Conservation (phyloP, 2,329 filamentous ascomycete genomes). For the Pseudogymnoascus sp. region DNA sequence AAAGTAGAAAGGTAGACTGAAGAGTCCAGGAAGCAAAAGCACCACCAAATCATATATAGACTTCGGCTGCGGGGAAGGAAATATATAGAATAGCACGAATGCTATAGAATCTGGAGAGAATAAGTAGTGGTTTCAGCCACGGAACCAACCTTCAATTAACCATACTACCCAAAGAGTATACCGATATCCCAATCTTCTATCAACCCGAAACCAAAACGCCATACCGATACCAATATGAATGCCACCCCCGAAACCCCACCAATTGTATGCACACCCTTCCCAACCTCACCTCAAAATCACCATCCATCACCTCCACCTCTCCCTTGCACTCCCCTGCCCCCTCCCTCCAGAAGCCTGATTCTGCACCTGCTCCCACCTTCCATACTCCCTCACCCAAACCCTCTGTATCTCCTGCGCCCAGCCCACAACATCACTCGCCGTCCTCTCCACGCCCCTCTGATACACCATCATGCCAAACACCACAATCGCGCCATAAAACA, state of each 20-base stretch:
- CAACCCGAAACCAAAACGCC: background rate
- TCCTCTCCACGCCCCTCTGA: conserved; percentile 8
- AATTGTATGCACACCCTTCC: background rate
- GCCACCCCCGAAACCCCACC: background rate
- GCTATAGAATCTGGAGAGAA: background rate
- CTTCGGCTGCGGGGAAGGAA: background rate
- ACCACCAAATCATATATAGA: background rate
- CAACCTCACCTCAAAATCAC: background rate
- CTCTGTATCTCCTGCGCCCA: background rate
- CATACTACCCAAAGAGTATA: background rate
- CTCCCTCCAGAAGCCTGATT: background rate
- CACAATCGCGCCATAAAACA: conserved; percentile 3
- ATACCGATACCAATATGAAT: background rate
- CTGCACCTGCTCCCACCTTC: background rate
- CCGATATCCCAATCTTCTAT: background rate
- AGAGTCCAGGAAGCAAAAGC: background rate
- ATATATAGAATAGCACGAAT: background rate
- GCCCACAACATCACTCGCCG: background rate
- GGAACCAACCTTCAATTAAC: background rate
- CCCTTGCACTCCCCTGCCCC: background rate
- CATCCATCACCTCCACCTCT: background rate
- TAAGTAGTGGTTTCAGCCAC: background rate
- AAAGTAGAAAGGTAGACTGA: background rate
- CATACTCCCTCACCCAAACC: background rate
- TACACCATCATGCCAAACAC: background rate